Conservation (phyloP, 345 rosid genomes). For the Arabidopsis suecica region DNA sequence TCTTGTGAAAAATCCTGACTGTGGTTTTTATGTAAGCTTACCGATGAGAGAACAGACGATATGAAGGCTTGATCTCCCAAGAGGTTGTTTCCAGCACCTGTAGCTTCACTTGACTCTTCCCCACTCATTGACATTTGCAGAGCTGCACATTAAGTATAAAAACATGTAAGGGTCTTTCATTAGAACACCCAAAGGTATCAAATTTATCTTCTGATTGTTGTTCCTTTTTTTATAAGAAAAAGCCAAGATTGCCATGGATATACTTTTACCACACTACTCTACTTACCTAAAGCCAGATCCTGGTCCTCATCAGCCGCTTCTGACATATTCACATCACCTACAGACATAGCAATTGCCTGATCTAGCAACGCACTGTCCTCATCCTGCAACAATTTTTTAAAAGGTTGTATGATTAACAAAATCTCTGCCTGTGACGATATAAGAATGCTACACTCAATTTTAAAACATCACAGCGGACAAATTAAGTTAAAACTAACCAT, state of each 20-base stretch:
- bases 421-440: not conserved
- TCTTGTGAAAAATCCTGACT: not conserved
- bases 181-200: not conserved
- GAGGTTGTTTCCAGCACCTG: slow-evolving; percentile 46
- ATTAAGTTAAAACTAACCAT: slow-evolving; percentile 51
- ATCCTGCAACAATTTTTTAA: slow-evolving; percentile 47
- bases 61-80: slow-evolving; percentile 78
- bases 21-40: slow-evolving; percentile 44
- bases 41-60: slow-evolving; percentile 77
- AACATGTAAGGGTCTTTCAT: not conserved
- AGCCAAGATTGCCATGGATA: not conserved
- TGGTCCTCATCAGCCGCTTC: slow-evolving; percentile 64
- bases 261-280: slow-evolving; percentile 4
- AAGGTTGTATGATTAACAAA: slow-evolving; percentile 4
- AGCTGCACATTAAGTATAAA: slow-evolving; percentile 50
- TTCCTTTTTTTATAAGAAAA: not conserved
- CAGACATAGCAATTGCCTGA: slow-evolving; percentile 72
- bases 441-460: not conserved
- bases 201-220: not conserved
- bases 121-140: slow-evolving; percentile 76
- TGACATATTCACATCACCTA: slow-evolving; percentile 67
- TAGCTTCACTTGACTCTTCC: slow-evolving; percentile 47
- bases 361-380: slow-evolving; percentile 61
- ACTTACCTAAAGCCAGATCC: slow-evolving; percentile 73
- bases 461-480: not conserved